phyloP scores from a whole-genome alignment of 177 flowering plant genomes.

The Telopea speciosissima region DNA sequence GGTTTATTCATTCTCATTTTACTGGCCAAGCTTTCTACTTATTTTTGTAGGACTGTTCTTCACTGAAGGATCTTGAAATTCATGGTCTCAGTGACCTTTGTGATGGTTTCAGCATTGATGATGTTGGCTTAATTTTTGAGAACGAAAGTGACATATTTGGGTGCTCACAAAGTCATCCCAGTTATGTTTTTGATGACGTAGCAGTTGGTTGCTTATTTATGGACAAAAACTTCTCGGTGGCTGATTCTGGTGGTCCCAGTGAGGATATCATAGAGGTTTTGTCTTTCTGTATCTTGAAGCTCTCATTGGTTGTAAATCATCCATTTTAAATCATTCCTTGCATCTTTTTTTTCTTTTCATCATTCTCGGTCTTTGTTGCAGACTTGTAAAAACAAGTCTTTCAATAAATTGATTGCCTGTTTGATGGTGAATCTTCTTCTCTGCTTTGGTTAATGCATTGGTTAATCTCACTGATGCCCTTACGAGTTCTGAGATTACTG shows the following conservation, averaged over 20 bases:
- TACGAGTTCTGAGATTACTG: too few relatives aligned
- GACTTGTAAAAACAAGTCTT: too few relatives aligned
- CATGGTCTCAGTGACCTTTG: conserved; percentile 33
- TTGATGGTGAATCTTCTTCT: not conserved
- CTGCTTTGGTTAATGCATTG: not conserved
- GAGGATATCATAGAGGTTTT: conserved; percentile 51
- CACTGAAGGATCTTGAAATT: conserved; percentile 30
- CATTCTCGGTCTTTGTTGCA: too few relatives aligned
- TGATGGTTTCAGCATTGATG: conserved; percentile 40
- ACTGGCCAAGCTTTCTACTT: not conserved
- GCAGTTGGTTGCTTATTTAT: conserved; percentile 31
- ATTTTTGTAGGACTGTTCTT: conserved; percentile 26
- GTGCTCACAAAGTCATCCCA: conserved; percentile 24
- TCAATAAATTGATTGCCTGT: too few relatives aligned
- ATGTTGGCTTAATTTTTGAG: conserved; percentile 34
- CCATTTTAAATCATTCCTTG: not conserved
- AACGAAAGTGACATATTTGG: conserved; percentile 33
- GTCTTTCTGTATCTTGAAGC: not conserved
- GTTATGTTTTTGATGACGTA: conserved; percentile 24
- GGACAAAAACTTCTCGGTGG: conserved; percentile 37
- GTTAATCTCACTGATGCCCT: not conserved
- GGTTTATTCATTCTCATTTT: not conserved
- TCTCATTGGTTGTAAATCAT: not conserved
- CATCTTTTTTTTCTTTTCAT: too few relatives aligned
- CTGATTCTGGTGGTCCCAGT: conserved; percentile 33